These are phyloP conservation scores for Rosa chinensis DNA, from an alignment of 306 rosid genomes.

Conservation along the genomic window DNA sequence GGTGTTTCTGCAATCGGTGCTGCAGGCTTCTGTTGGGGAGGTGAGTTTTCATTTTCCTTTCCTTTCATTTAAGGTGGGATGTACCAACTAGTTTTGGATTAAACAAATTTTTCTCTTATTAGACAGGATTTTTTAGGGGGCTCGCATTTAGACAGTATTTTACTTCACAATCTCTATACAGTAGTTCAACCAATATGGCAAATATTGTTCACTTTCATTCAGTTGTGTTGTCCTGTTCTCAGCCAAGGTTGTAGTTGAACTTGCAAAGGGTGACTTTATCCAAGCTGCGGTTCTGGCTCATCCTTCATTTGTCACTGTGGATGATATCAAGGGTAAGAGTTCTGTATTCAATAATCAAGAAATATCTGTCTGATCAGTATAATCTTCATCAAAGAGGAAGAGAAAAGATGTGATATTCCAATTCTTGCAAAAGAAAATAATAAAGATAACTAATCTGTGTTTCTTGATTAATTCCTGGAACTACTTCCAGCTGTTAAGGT, in stretches of 20 bases:
- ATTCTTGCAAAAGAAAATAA: background rate
- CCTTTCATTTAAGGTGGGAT: background rate
- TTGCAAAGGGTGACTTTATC: conserved; percentile 36
- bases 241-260: conserved; percentile 44
- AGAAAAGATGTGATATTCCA: background rate
- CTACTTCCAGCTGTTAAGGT: no score
- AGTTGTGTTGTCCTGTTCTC: conserved; percentile 13
- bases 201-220: background rate
- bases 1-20: conserved; percentile 55
- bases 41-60: conserved; percentile 33
- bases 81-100: background rate
- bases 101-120: background rate
- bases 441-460: no score
- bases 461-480: no score
- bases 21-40: conserved; percentile 75
- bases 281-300: conserved; percentile 48
- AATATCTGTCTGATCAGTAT: background rate
- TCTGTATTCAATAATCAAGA: background rate
- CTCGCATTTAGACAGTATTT: background rate
- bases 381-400: background rate
- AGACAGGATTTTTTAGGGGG: background rate
- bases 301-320: conserved; percentile 43
- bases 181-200: background rate
- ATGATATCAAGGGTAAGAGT: conserved; percentile 61
- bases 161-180: background rate